Conservation (phyloP, 2,329 filamentous ascomycete genomes). For the Colletotrichum godetiae region DNA sequence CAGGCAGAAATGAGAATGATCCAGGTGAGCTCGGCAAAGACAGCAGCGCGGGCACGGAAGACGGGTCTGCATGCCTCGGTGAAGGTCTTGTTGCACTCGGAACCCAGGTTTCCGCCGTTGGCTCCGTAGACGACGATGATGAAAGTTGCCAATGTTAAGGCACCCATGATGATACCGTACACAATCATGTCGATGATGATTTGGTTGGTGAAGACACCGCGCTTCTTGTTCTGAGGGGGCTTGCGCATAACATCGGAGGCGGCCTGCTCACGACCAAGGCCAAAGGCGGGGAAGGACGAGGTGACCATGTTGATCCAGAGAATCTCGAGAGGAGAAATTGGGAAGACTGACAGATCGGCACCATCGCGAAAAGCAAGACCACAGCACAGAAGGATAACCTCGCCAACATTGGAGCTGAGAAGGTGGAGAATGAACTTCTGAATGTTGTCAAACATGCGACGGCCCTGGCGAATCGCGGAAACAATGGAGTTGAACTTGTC, state of each 20-base stretch:
- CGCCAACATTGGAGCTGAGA: constrained; percentile 83
- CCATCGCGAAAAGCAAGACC: constrained; percentile 85
- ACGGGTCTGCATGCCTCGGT: constrained; percentile 68
- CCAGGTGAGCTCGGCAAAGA: constrained; percentile 80
- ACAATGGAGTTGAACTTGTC: constrained; percentile 92
- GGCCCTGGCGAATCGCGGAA: constrained; percentile 83
- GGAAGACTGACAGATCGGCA: constrained; percentile 81
- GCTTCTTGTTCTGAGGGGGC: constrained; percentile 76
- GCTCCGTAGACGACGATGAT: constrained; percentile 72
- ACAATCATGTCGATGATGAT: constrained; percentile 83
- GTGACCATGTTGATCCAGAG: constrained; percentile 83
- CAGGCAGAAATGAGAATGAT: constrained; percentile 79
- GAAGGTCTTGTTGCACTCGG: constrained; percentile 71
- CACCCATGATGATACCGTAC: constrained; percentile 83
- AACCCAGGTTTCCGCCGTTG: constrained; percentile 66
- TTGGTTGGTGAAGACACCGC: constrained; percentile 82
- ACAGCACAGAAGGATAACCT: constrained; percentile 83
- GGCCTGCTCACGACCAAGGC: constrained; percentile 81
- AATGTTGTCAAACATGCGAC: constrained; percentile 89
- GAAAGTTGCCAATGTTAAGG: constrained; percentile 73
- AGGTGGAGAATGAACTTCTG: constrained; percentile 88
- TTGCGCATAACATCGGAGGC: constrained; percentile 82
- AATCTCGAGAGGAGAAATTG: constrained; percentile 73
- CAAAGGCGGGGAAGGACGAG: constrained; percentile 77
- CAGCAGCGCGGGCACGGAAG: constrained; percentile 77